These are phyloP conservation scores for Eremomyces bilateralis DNA, from an alignment of 495 filamentous ascomycete genomes.

Conservation along the genomic window DNA sequence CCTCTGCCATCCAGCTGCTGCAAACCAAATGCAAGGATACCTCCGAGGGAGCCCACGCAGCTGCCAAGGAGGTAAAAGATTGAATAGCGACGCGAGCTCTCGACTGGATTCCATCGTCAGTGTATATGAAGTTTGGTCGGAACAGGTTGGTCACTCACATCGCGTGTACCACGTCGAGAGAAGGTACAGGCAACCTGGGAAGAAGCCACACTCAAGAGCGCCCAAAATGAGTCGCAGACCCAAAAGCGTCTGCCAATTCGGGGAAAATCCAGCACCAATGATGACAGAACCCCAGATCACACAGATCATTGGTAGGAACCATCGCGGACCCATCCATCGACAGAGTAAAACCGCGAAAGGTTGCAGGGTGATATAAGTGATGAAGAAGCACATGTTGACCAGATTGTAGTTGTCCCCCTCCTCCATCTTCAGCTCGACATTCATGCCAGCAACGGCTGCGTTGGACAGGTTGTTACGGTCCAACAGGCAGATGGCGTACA, in stretches of 20 bases:
- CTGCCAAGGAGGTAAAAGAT: constrained; percentile 8
- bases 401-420: constrained; percentile 19
- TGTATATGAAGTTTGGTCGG: no score
- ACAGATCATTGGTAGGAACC: constrained; percentile 3
- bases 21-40: constrained; percentile 6
- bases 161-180: background rate
- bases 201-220: constrained; percentile 6
- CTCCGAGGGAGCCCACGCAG: constrained; percentile 3
- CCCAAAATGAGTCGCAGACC: constrained; percentile 6
- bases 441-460: constrained; percentile 42
- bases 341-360: constrained; percentile 2
- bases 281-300: constrained; percentile 6
- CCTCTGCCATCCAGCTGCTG: constrained; percentile 6
- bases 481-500: constrained; percentile 46
- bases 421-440: constrained; percentile 28
- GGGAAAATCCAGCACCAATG: constrained; percentile 7
- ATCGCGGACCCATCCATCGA: constrained; percentile 4
- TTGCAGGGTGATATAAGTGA: constrained; percentile 8
- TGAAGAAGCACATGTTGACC: constrained; percentile 27
- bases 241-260: constrained; percentile 6
- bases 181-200: constrained; percentile 26
- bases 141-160: constrained; percentile 10
- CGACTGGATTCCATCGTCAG: constrained; percentile 19
- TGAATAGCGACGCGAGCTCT: constrained; percentile 34
- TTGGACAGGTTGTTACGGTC: constrained; percentile 45